These are phyloP conservation scores for Nepenthes mirabilis DNA, from an alignment of 148 eudicot species.

Conservation along the genomic window DNA sequence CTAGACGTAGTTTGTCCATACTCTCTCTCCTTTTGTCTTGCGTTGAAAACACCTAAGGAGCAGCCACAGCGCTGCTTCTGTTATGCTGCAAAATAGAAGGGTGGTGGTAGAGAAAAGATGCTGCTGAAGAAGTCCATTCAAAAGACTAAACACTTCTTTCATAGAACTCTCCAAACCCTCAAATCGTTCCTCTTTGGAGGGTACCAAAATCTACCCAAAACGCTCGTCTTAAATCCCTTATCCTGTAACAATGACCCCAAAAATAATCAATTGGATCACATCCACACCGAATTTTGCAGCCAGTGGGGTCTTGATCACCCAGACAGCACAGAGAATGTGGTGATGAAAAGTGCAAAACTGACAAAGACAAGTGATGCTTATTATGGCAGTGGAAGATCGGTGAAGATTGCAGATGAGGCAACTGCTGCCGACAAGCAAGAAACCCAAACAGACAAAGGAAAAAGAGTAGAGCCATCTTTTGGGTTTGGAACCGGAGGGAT, in stretches of 20 bases:
- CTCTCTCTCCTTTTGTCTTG: too few relatives aligned
- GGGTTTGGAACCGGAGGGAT: conserved; percentile 12
- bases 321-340: neutral
- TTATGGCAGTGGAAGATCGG: neutral
- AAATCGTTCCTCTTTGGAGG: conserved; percentile 27
- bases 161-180: conserved; percentile 40
- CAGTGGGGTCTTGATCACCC: conserved; percentile 12
- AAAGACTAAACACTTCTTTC: conserved; percentile 42
- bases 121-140: conserved; percentile 34
- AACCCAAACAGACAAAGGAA: neutral
- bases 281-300: conserved; percentile 15
- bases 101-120: conserved; percentile 13
- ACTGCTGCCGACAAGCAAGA: neutral
- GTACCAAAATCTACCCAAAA: conserved; percentile 34
- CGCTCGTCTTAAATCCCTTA: conserved; percentile 22
- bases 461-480: conserved; percentile 3
- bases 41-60: too few relatives aligned
- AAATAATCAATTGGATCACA: conserved; percentile 20
- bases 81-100: too few relatives aligned
- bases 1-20: too few relatives aligned
- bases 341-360: neutral
- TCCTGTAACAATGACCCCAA: conserved; percentile 15
- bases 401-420: neutral
- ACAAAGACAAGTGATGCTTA: neutral
- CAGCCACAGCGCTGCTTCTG: too few relatives aligned